These are phyloP conservation scores for Pleurotus tuoliensis DNA, from an alignment of 768 basidiomycete genomes.

Conservation along the genomic window DNA sequence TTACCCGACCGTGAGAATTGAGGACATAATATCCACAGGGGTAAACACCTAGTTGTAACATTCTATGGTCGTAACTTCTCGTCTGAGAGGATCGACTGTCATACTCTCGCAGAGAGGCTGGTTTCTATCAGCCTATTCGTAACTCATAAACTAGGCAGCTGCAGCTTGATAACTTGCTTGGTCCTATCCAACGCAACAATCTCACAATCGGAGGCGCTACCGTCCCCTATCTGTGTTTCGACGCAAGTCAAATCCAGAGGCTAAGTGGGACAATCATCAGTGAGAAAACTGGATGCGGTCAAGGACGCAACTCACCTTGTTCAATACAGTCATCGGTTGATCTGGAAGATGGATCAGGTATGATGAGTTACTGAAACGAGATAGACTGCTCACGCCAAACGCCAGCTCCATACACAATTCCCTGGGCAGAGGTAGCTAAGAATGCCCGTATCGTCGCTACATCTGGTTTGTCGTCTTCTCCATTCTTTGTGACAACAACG, in stretches of 20 bases:
- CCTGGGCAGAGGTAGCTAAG: slow-evolving; percentile 74
- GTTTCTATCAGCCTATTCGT: no score
- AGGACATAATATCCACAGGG: no score
- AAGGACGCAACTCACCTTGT: slow-evolving; percentile 43
- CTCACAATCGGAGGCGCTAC: slow-evolving; percentile 79
- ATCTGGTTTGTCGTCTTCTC: slow-evolving; percentile 73
- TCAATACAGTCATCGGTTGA: slow-evolving; percentile 86
- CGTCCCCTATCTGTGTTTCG: slow-evolving; percentile 89
- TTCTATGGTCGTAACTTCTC: no score
- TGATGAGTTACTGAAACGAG: neutral
- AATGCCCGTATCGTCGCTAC: slow-evolving; percentile 76
- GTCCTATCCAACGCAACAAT: slow-evolving; percentile 52
- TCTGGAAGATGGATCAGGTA: slow-evolving; percentile 42
- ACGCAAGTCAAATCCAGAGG: slow-evolving; percentile 82
- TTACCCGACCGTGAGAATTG: neutral
- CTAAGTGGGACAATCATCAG: slow-evolving; percentile 32
- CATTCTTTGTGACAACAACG: slow-evolving; percentile 84
- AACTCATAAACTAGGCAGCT: slow-evolving; percentile 20
- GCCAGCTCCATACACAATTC: slow-evolving; percentile 77
- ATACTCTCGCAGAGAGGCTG: no score
- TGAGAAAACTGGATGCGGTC: neutral
- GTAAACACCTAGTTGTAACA: no score
- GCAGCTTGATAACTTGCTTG: slow-evolving; percentile 28
- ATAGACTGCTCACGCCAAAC: slow-evolving; percentile 75
- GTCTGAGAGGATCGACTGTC: no score